Base-by-base conservation (phyloP, 2,329 filamentous ascomycete genomes). In the Ophiostoma piceae region DNA sequence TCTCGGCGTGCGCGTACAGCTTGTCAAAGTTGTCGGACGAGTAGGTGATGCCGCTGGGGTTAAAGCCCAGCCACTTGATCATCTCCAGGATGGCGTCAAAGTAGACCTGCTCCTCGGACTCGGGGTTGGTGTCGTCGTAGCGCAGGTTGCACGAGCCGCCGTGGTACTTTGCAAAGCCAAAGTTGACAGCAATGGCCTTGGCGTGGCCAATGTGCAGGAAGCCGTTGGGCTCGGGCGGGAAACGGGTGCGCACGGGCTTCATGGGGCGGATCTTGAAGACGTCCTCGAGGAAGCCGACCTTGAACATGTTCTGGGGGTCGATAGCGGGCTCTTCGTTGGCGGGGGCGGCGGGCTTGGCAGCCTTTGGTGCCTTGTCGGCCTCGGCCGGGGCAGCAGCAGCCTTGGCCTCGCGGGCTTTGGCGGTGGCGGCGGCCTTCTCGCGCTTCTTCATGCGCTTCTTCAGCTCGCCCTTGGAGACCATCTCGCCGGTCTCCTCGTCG, bases 121-220 rank as follows among this genome's bases (percentile, higher is more conserved):
- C 92, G 1, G 95, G 95, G 78, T 98, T 98, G 16, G 95, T 98
- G 76, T 98, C 95, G 78, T 98, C 95, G 68, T 71, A 75, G 22
- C 73, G 73, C 26, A 74, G 71, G 57, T 72, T 84, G 8, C 67
- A 69, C 43, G 14, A 22, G 67, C 94, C 94, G 47, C 90, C 90
- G 77, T 96, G 91, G 76, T 89, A 88, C 76, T 87, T 88, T 16
- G 95, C 94, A 78, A 97, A 98, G 7, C 94, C 94, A 80, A 98
- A 98, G 80, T 98, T 97, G 79, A 98, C 88, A 0, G 92, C 90
- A 78, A 98, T 97, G 29, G 95, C 94, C 82, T 98, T 98, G 74
- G 91, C 91, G 78, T 98, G 95, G 26, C 94, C 94, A 74, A 98
- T 91, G 77, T 97, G 94, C 11, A 97, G 85, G 78, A 90, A 97